Conservation (phyloP, 108 stramenopile species). For the Thalassiosira profunda region DNA sequence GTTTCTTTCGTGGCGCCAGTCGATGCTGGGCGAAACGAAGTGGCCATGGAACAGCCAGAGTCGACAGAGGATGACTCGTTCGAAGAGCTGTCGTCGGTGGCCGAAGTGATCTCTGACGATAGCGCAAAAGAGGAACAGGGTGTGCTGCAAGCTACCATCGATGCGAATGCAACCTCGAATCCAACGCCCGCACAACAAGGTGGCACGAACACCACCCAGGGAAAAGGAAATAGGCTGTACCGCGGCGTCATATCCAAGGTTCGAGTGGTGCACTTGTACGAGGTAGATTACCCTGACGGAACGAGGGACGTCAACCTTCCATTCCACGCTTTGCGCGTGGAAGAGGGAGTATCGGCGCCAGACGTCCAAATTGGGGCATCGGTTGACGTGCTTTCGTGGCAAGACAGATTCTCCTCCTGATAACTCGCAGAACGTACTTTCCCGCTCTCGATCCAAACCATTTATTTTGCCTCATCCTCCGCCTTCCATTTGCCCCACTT, state of each 20-base stretch:
- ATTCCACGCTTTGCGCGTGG: conserved; percentile 4
- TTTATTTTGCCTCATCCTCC: not conserved
- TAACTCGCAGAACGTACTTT: too few relatives aligned
- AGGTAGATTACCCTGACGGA: conserved; percentile 18
- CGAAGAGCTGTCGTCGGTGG: too few relatives aligned
- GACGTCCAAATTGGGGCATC: conserved; percentile 12
- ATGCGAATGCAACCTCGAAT: not conserved
- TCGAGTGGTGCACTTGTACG: conserved; percentile 22
- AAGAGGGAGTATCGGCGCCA: not conserved
- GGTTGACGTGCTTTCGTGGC: conserved; percentile 31
- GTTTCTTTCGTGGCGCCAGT: conserved; percentile 3
- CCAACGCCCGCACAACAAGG: not conserved
- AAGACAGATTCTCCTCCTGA: conserved; percentile 18
- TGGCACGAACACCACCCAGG: not conserved
- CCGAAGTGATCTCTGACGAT: too few relatives aligned
- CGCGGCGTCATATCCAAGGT: conserved; percentile 21
- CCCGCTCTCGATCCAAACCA: too few relatives aligned
- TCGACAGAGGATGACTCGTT: too few relatives aligned
- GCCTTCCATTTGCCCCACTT: not conserved
- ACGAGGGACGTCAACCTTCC: conserved; percentile 25
- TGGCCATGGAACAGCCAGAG: too few relatives aligned
- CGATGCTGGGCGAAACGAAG: too few relatives aligned
- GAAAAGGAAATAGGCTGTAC: conserved; percentile 24
- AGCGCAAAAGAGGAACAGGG: not conserved
- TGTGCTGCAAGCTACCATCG: not conserved